These are phyloP conservation scores for Tetrapisispora pingtungensis DNA, from an alignment of 805 yeast species.

Conservation along the genomic window DNA sequence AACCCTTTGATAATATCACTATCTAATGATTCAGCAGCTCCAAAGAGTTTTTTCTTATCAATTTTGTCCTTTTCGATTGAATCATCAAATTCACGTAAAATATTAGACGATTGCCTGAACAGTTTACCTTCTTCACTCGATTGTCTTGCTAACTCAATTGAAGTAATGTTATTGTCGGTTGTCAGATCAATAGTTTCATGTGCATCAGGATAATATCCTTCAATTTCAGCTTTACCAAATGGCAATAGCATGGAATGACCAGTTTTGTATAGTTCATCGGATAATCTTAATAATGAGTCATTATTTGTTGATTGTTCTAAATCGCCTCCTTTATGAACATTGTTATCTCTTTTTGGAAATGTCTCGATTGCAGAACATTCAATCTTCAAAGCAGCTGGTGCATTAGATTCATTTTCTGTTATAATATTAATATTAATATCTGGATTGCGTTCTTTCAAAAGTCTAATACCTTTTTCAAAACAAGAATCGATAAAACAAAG, in stretches of 20 bases:
- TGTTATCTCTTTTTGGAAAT: too few species aligned
- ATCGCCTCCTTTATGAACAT: not conserved
- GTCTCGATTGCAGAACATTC: not conserved
- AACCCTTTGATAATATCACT: constrained; percentile 30
- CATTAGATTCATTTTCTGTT: not conserved
- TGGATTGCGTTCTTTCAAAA: constrained; percentile 25
- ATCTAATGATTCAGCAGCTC: constrained; percentile 26
- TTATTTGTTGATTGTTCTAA: not conserved
- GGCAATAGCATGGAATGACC: constrained; percentile 30
- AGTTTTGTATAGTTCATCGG: constrained; percentile 19
- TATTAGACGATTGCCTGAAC: constrained; percentile 14
- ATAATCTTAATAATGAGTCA: constrained; percentile 11
- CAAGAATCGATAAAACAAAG: constrained; percentile 64
- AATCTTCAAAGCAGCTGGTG: not conserved
- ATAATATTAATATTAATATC: not conserved
- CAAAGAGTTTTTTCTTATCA: constrained; percentile 18
- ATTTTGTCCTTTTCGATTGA: constrained; percentile 5
- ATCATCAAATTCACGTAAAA: constrained; percentile 8
- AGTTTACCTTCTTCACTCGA: constrained; percentile 11
- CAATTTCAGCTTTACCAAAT: constrained; percentile 27
- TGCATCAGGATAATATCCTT: constrained; percentile 20
- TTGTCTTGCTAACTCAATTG: constrained; percentile 9
- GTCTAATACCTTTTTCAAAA: constrained; percentile 42
- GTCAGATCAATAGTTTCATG: constrained; percentile 25
- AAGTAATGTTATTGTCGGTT: constrained; percentile 5